phyloP scores from a whole-genome alignment of 192 early-diverging fungal species.

The Piromyces finnis region DNA sequence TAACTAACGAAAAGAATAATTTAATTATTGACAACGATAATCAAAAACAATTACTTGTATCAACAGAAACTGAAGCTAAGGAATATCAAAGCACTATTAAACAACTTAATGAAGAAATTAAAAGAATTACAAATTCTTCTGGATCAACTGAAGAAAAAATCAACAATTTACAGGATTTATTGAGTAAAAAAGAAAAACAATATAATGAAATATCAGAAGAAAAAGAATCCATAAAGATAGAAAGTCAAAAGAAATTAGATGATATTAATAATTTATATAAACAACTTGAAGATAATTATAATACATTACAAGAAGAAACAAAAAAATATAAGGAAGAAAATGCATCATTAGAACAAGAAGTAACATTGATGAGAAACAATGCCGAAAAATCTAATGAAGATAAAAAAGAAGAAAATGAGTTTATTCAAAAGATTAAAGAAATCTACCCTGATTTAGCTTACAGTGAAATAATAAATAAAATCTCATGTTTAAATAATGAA shows the following conservation, averaged over 20 bases:
- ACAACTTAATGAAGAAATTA: neutral
- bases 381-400: neutral
- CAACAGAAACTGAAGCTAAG: neutral
- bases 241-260: neutral
- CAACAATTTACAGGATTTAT: neutral
- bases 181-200: neutral
- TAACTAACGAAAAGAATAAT: neutral
- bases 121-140: neutral
- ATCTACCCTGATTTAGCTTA: neutral
- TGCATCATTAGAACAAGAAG: neutral
- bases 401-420: neutral
- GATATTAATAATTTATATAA: neutral
- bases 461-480: neutral
- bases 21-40: neutral
- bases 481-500: neutral
- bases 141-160: neutral
- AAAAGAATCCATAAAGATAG: neutral
- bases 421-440: neutral
- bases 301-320: neutral
- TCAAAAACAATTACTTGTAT: neutral
- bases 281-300: neutral
- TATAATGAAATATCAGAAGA: neutral
- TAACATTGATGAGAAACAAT: neutral
- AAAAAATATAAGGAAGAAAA: neutral
- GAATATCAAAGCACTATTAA: neutral